Evolutionary conservation across 2,329 filamentous ascomycete species (phyloP).

Genomic region (Hyphodiscus sp.): DNA sequence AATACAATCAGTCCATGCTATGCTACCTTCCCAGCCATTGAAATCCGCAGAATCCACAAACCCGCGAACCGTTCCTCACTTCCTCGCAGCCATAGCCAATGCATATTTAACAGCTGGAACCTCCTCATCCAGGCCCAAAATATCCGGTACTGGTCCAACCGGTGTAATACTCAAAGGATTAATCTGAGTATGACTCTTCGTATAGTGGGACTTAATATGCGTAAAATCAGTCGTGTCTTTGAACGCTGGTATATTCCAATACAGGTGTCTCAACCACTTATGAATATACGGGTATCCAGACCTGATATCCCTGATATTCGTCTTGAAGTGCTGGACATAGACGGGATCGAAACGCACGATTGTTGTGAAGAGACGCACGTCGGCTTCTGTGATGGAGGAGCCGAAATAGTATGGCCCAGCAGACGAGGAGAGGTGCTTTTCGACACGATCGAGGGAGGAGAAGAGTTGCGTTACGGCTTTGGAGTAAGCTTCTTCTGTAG

Average conservation of each 20-base stretch:
- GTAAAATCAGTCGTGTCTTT: conserved; percentile 31
- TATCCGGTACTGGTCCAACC: conserved; percentile 75
- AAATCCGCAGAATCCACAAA: too few species aligned
- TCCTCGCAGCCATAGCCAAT: conserved; percentile 20
- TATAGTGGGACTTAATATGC: conserved; percentile 78
- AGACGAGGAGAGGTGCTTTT: conserved; percentile 54
- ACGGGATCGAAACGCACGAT: conserved; percentile 61
- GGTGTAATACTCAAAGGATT: conserved; percentile 72
- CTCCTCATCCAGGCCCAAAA: conserved; percentile 72
- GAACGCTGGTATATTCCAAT: conserved; percentile 63
- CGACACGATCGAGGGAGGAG: conserved; percentile 66
- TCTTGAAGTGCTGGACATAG: conserved; percentile 83
- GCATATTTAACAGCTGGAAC: conserved; percentile 49
- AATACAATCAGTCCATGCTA: too few species aligned
- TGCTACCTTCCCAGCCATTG: too few species aligned
- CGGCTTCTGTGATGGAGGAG: conserved; percentile 68
- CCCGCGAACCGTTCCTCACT: conserved; percentile 5
- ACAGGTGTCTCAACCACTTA: conserved; percentile 58
- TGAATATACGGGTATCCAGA: conserved; percentile 55
- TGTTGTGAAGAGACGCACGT: conserved; percentile 64
- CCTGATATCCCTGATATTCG: conserved; percentile 43
- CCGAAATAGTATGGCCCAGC: conserved; percentile 70
- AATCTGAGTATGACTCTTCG: conserved; percentile 70
- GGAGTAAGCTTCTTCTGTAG: conserved; percentile 76
- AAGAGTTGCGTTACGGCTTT: conserved; percentile 66